Conservation (phyloP, 495 filamentous ascomycete species). For the Ascobolus immersus region DNA sequence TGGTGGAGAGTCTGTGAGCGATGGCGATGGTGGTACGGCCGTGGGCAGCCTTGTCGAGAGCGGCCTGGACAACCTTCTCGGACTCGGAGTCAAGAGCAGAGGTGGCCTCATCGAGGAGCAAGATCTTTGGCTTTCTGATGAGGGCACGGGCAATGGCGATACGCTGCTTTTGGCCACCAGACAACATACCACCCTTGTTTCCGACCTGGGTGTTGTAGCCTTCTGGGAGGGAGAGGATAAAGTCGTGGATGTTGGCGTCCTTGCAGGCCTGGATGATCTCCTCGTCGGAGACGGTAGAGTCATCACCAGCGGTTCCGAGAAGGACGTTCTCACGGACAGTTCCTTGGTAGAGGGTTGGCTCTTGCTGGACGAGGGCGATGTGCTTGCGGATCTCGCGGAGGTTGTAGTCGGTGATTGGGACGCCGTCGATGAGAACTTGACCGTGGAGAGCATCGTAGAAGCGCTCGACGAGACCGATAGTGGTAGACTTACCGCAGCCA, state of each 20-base stretch:
- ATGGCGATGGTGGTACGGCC: conserved; percentile 59
- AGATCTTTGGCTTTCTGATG: conserved; percentile 35
- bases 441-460: conserved; percentile 26
- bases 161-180: conserved; percentile 65
- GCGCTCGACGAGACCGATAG: conserved; percentile 45
- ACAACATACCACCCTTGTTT: conserved; percentile 33
- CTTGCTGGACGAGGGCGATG: conserved; percentile 55
- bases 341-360: conserved; percentile 48
- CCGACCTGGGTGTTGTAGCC: conserved; percentile 58
- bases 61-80: conserved; percentile 48
- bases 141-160: conserved; percentile 64
- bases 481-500: conserved; percentile 73
- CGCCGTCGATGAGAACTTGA: conserved; percentile 29
- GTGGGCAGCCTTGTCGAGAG: conserved; percentile 45
- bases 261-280: conserved; percentile 32
- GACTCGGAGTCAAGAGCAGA: conserved; percentile 47
- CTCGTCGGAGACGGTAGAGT: conserved; percentile 16
- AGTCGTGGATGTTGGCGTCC: conserved; percentile 53
- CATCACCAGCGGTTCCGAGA: conserved; percentile 35
- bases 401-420: conserved; percentile 31
- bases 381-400: conserved; percentile 37
- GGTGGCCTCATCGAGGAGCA: conserved; percentile 78
- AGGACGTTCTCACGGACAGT: conserved; percentile 53
- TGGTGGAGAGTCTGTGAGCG: conserved; percentile 50
- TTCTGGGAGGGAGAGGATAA: conserved; percentile 41